phyloP scores from a whole-genome alignment of 495 filamentous ascomycete species.

The Podospora bellae-mahoneyi region DNA sequence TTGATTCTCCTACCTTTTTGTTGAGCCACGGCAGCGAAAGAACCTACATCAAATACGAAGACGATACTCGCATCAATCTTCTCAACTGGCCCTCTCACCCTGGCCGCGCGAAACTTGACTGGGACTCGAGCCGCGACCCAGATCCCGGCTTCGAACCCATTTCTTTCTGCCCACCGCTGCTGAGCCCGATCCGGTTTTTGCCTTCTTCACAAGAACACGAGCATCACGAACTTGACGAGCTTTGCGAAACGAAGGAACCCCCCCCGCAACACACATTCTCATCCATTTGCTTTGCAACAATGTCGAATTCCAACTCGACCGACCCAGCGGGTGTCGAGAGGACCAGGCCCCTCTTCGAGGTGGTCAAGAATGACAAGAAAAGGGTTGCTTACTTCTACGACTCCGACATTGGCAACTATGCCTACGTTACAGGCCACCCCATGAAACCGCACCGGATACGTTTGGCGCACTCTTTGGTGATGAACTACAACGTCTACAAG shows the following conservation, averaged over 20 bases:
- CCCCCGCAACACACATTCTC: neutral
- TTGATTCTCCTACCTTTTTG: neutral
- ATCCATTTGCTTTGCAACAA: slow-evolving; percentile 6
- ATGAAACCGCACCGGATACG: slow-evolving; percentile 99
- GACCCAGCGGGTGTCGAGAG: slow-evolving; percentile 37
- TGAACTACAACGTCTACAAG: slow-evolving; percentile 98
- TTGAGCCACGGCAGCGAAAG: neutral
- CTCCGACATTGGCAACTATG: slow-evolving; percentile 93
- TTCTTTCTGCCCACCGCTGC: neutral
- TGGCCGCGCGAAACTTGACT: neutral
- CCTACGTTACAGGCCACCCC: slow-evolving; percentile 95
- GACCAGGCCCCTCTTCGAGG: slow-evolving; percentile 30
- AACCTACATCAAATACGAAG: no score
- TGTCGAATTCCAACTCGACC: slow-evolving; percentile 23
- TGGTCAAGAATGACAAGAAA: slow-evolving; percentile 47
- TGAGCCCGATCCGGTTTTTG: neutral
- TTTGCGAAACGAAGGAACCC: neutral
- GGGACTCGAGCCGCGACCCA: neutral
- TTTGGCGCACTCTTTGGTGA: slow-evolving; percentile 93
- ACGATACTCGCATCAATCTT: neutral
- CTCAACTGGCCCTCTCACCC: neutral
- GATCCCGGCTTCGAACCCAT: neutral
- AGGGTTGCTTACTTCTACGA: slow-evolving; percentile 97
- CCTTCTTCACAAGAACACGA: neutral
- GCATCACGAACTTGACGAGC: neutral